These are phyloP conservation scores for Starmerella powellii DNA, from an alignment of 805 yeast genomes.

Conservation along the genomic window DNA sequence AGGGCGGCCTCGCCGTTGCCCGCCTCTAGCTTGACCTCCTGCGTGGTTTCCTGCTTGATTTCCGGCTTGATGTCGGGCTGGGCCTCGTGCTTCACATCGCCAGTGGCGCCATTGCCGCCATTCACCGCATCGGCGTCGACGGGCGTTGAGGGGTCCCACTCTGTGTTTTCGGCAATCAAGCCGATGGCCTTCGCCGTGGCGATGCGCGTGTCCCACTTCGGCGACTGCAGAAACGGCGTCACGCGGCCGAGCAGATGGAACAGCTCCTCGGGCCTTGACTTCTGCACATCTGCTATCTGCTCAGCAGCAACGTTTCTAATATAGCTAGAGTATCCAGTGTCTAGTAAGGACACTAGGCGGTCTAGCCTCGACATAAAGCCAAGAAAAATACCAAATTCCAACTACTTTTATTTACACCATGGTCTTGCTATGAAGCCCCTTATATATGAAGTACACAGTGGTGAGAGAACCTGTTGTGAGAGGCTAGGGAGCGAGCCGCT, in stretches of 20 bases:
- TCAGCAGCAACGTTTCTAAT: constrained; percentile 95
- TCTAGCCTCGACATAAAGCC: constrained; percentile 24
- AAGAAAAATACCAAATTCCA: background rate
- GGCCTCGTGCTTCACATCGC: constrained; percentile 4
- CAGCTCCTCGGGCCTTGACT: constrained; percentile 87
- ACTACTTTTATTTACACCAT: background rate
- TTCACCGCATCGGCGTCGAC: constrained; percentile 9
- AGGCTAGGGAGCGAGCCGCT: constrained; percentile 3
- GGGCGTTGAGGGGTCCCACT: constrained; percentile 70
- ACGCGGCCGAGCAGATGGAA: constrained; percentile 73
- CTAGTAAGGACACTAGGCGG: constrained; percentile 39
- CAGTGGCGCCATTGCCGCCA: background rate
- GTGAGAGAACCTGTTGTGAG: background rate
- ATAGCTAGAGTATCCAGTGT: constrained; percentile 88
- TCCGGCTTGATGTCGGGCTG: constrained; percentile 25
- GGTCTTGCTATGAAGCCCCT: background rate
- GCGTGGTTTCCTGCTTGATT: too few relatives aligned
- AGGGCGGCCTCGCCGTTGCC: too few relatives aligned
- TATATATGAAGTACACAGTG: background rate
- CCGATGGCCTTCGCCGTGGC: constrained; percentile 94
- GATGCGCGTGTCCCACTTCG: constrained; percentile 91
- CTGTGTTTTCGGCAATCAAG: constrained; percentile 69
- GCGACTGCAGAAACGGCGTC: constrained; percentile 71
- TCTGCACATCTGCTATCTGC: constrained; percentile 86
- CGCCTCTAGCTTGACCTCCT: too few relatives aligned